Percentiles rank a stretch among this genome's conserved stretches.
Conservation (phyloP, 139 green algal species). For the Picochlorum costavermella region DNA sequence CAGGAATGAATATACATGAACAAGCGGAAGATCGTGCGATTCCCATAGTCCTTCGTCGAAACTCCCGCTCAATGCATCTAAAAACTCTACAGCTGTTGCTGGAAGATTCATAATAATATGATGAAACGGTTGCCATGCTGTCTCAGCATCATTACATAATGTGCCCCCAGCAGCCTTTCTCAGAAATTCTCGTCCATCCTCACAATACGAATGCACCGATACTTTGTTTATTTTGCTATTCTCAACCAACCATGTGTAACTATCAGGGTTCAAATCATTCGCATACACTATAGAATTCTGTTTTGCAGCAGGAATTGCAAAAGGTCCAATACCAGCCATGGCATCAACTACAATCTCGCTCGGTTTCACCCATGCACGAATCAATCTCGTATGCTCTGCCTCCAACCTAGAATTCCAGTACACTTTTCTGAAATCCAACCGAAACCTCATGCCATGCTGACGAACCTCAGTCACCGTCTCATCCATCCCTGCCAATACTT, state of each 20-base stretch:
- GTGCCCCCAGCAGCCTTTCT: constrained; percentile 4
- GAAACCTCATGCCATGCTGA: constrained; percentile 79
- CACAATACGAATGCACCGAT: constrained; percentile 8
- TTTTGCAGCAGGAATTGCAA: constrained; percentile 84
- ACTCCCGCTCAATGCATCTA: constrained; percentile 69
- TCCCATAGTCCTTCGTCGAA: constrained; percentile 60
- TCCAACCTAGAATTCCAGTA: constrained; percentile 99
- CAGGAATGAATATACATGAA: constrained; percentile 92
- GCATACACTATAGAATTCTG: constrained; percentile 81
- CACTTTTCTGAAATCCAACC: constrained; percentile 84
- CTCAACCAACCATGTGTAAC: constrained; percentile 53
- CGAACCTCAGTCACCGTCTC: constrained; percentile 39
- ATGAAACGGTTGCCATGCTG: constrained; percentile 35
- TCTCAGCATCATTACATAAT: background rate
- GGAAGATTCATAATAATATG: constrained; percentile 93
- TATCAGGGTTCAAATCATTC: constrained; percentile 95
- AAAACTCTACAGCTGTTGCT: constrained; percentile 76
- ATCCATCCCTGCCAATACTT: constrained; percentile 80
- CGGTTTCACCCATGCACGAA: constrained; percentile 41
- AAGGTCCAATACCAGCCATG: constrained; percentile 93
- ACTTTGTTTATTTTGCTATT: constrained; percentile 79
- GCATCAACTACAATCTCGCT: constrained; percentile 69
- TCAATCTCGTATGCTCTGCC: constrained; percentile 83
- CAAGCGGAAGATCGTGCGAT: constrained; percentile 49
- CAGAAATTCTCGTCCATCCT: constrained; percentile 63